A percentile compares a stretch with the other conserved stretches of the same genome.
These are phyloP conservation scores for Fusarium agapanthi DNA, from an alignment of 2,329 filamentous ascomycete species.

Conservation along the genomic window DNA sequence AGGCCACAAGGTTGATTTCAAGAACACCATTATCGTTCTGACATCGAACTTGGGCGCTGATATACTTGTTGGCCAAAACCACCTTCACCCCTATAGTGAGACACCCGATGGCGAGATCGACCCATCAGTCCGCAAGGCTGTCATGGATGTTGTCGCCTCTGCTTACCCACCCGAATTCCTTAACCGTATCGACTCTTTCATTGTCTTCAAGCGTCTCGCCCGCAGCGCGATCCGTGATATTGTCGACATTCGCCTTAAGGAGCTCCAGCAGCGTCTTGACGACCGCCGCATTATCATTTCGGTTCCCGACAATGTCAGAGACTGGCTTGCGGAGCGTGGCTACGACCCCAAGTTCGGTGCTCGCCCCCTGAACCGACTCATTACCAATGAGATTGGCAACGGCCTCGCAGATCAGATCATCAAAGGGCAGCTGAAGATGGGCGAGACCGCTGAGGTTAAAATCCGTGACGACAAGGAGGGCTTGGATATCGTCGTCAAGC, in stretches of 20 bases:
- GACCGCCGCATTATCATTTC: slow-evolving; percentile 83
- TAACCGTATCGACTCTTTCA: slow-evolving; percentile 96
- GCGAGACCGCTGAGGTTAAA: slow-evolving; percentile 75
- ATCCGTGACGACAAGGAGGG: slow-evolving; percentile 70
- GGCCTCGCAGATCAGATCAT: slow-evolving; percentile 92
- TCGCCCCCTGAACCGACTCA: slow-evolving; percentile 87
- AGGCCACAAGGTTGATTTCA: slow-evolving; percentile 95
- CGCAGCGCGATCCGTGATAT: slow-evolving; percentile 84
- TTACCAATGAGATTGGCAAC: slow-evolving; percentile 90
- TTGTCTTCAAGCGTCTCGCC: slow-evolving; percentile 90
- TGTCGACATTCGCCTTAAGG: slow-evolving; percentile 87
- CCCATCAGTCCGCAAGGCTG: slow-evolving; percentile 75
- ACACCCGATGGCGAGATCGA: slow-evolving; percentile 74
- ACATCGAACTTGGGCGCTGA: slow-evolving; percentile 95
- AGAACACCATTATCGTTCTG: slow-evolving; percentile 94
- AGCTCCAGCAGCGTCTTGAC: slow-evolving; percentile 83
- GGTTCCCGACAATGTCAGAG: slow-evolving; percentile 75
- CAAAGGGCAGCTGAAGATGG: slow-evolving; percentile 78
- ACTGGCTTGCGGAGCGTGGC: slow-evolving; percentile 88
- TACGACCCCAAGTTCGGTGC: slow-evolving; percentile 95
- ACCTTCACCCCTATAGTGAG: slow-evolving; percentile 69
- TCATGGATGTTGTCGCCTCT: slow-evolving; percentile 85
- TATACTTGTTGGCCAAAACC: slow-evolving; percentile 82
- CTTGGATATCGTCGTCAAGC: slow-evolving; percentile 57
- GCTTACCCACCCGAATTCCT: slow-evolving; percentile 91